Evolutionary conservation across 2,329 filamentous ascomycete genomes (phyloP), one percentile per base, ranked within the genome.

Genomic region (Aureobasidium sp.): DNA sequence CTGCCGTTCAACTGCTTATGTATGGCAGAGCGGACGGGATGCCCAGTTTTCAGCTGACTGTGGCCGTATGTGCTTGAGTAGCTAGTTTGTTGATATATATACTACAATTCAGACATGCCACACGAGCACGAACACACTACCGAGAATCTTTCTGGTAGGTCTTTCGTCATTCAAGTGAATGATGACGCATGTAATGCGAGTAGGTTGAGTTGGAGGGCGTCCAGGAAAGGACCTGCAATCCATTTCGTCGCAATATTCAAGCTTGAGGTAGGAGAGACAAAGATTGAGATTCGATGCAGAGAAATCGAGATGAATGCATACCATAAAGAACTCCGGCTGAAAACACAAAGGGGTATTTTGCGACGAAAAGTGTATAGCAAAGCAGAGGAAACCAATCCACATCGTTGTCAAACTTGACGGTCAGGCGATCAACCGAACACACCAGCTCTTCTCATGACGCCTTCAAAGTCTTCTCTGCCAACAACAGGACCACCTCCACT

Each of bases 391-490:
- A 57, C 41, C 20, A 15, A 29, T 20, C 51, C 53, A 32, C 26
- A 5, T 8, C 20, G 9, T 44, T 3, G n/a, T 9, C 5, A 4
- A 3, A 20, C 15, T 1, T n/a, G 9, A 4, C 10, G 6, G 13
- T 32, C 5, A 20, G 29, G 12, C 5, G 20, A 20, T 87, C 81
- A 87, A 73, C 85, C 86, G 82, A 93, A 93, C 41, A 92, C 86
- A 0, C 92, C 92, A 6, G 92, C 92, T 69, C 89, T 81, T 66
- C 81, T 84, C 91, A 96, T 93, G 5, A 96, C 89, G 61, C 84
- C 84, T 75, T 92, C 88, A 76, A 96, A 96, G 71, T 97, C 90
- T 59, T 89, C 87, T 70, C 87, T 79, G 44, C 80, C 84, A 10
- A 96, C 93, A 17, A 88, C 87, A 4, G 82, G 85, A 1, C 90